Evolutionary conservation across 331 rosid genomes (phyloP).

Genomic region (Dryas integrifolia): DNA sequence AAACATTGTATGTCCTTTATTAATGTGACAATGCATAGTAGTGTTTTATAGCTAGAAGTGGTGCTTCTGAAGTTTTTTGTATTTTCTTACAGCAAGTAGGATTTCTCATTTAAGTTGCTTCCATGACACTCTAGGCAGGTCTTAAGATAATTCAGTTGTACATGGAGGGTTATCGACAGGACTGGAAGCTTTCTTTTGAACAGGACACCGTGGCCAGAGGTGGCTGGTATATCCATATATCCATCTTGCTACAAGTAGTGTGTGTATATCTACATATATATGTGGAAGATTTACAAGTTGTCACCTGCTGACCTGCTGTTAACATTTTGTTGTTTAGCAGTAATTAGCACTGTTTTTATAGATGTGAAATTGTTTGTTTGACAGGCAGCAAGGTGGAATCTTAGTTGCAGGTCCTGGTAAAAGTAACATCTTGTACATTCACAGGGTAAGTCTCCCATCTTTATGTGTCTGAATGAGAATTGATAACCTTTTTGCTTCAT

Average conservation of each 20-base stretch:
- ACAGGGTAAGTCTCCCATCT: conserved; percentile 46
- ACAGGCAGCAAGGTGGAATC: conserved; percentile 95
- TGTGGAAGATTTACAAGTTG: background rate
- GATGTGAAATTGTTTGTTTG: conserved; percentile 20
- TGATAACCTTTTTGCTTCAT: background rate
- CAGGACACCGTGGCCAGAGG: conserved; percentile 65
- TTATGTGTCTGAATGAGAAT: background rate
- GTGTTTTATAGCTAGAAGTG: too few species aligned
- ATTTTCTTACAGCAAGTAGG: conserved; percentile 12
- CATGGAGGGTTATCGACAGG: conserved; percentile 90
- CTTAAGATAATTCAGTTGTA: conserved; percentile 71
- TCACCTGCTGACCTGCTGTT: background rate
- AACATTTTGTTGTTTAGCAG: background rate
- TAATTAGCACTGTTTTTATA: background rate
- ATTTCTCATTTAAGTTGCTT: conserved; percentile 27
- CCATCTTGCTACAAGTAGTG: conserved; percentile 14
- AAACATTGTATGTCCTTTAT: background rate
- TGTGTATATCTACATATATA: too few species aligned
- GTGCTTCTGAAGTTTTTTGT: conserved; percentile 13
- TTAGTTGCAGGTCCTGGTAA: conserved; percentile 94
- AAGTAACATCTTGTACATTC: conserved; percentile 67
- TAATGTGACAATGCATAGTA: background rate
- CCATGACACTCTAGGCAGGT: conserved; percentile 56
- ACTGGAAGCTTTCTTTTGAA: conserved; percentile 85
- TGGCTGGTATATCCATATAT: conserved; percentile 57